These are phyloP conservation scores for Phyllosticta capitalensis DNA, from an alignment of 2,329 filamentous ascomycete species.

Conservation along the genomic window DNA sequence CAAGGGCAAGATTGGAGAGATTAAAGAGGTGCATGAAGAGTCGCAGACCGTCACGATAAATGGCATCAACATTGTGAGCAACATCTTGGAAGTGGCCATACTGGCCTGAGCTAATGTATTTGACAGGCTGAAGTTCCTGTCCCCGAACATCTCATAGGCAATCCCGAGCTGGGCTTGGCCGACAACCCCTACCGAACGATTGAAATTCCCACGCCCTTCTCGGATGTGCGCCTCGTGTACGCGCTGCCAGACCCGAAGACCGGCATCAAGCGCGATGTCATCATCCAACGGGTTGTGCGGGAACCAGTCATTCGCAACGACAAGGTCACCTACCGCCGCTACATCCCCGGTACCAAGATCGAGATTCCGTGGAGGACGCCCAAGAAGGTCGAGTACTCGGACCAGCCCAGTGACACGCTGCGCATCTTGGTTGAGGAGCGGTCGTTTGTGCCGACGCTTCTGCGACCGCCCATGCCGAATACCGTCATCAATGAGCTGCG, in stretches of 20 bases:
- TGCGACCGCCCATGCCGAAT: constrained; percentile 67
- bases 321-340: constrained; percentile 20
- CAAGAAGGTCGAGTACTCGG: constrained; percentile 37
- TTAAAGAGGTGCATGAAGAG: constrained; percentile 44
- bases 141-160: constrained; percentile 30
- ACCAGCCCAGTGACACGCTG: constrained; percentile 59
- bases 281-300: constrained; percentile 24
- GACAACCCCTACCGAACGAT: constrained; percentile 35
- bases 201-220: constrained; percentile 54
- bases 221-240: constrained; percentile 71
- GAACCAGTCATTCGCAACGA: not conserved
- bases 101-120: not conserved
- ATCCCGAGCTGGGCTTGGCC: constrained; percentile 18
- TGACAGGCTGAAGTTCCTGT: constrained; percentile 34
- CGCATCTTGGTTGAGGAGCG: constrained; percentile 64
- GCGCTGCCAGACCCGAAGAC: constrained; percentile 59
- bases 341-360: constrained; percentile 25
- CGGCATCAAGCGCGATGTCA: constrained; percentile 53
- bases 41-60: constrained; percentile 26
- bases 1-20: constrained; percentile 73
- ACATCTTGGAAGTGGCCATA: not conserved
- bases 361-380: constrained; percentile 5
- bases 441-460: constrained; percentile 70
- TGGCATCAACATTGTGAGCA: constrained; percentile 32
- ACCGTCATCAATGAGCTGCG: constrained; percentile 77